Base-by-base conservation (phyloP, 129 eudicot species). In the Flaveria sonorensis region DNA sequence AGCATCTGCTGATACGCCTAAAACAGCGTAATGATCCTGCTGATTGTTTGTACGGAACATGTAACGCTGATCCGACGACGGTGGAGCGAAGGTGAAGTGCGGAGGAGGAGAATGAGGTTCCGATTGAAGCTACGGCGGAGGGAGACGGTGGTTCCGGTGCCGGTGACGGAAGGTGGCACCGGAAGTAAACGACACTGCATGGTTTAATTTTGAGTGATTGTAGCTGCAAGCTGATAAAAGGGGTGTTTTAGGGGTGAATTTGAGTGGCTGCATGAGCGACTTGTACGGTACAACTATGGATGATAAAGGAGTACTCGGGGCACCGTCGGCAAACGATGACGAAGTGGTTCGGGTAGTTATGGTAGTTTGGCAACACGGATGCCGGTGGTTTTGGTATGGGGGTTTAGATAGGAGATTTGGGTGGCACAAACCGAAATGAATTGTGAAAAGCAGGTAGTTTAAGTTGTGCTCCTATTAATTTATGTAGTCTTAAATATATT, bases 1-100 rank as follows among this genome's bases (percentile, higher is more conserved):
- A 74, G 98, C 96, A 72, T 84, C 81, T 10, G 83, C 81, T 4
- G 92, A 61, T 23, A 92, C 84, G 2, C 98, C 98, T 48, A 92
- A 82, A 30, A 88, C 88, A 45, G 83, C 70, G 78, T 92, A 92
- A 87, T 92, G 96, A 76, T 88, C 88, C 83, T 83, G 87, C 36
- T 79, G 80, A 48, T 81, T 74, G 56, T 77, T 61, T 46, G 76
- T 74, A 88, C 26, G 68, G 95, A 82, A 10, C 86, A 81, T 10
- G 83, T 67, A 67, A 80, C 61, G 72, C 72, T 61, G 73, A 66
- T 85, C 70, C 36, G 79, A 19, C 81, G 81, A 52, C 86, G 85
- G 39, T 46, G 23, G 21, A 23, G 26, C 43, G 53, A 36, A 30
- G 77, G 71, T 6, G 82, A 51, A 23, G 79, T 69, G 71, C 73